Evolutionary conservation across 495 filamentous ascomycete genomes (phyloP).

Genomic region (Xylaria longipes): DNA sequence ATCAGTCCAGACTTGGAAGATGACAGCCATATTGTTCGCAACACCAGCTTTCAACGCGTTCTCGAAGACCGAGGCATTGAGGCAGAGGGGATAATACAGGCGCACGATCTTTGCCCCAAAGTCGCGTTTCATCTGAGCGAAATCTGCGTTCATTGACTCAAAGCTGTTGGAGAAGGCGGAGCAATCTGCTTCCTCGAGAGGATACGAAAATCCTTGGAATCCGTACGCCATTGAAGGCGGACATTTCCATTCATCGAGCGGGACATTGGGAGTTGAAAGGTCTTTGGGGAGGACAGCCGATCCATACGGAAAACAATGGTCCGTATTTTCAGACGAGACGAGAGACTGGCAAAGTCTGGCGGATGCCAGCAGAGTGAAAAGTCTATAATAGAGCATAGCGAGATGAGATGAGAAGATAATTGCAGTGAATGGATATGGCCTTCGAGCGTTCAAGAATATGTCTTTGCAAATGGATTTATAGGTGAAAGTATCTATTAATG

Average conservation of each 20-base stretch:
- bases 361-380: neutral
- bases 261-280: conserved; percentile 19
- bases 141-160: conserved; percentile 30
- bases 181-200: conserved; percentile 28
- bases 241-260: conserved; percentile 30
- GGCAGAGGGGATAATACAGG: conserved; percentile 32
- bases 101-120: conserved; percentile 30
- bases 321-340: neutral
- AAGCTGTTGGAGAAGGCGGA: conserved; percentile 23
- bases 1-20: conserved; percentile 34
- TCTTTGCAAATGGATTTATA: neutral
- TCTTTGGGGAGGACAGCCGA: conserved; percentile 25
- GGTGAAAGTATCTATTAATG: neutral
- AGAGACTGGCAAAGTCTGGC: neutral
- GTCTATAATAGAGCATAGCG: neutral
- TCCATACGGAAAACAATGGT: conserved; percentile 2
- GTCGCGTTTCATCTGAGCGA: conserved; percentile 28
- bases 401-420: neutral
- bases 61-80: conserved; percentile 28
- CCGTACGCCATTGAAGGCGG: conserved; percentile 28
- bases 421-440: neutral
- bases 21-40: conserved; percentile 31
- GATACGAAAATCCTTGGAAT: conserved; percentile 33
- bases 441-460: too few relatives aligned
- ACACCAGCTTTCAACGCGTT: conserved; percentile 28